phyloP scores from a whole-genome alignment of 176 grass and related monocot species.

The Oryza punctata region DNA sequence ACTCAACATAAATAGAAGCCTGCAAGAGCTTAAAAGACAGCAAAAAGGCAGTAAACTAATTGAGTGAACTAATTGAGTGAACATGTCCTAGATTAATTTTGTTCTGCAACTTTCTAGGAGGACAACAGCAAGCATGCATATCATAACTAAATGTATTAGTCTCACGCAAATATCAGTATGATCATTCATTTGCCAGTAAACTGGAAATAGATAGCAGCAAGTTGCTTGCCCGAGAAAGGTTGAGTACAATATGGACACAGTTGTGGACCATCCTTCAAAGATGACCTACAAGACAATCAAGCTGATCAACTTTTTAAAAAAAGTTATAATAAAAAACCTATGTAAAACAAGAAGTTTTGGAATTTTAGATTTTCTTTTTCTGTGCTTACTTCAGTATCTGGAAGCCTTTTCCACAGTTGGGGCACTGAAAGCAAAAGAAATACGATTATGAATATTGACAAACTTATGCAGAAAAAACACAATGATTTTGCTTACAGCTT shows the following conservation, averaged over 20 bases:
- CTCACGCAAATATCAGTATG: conserved; percentile 2
- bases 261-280: conserved; percentile 80
- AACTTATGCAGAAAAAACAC: not conserved
- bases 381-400: conserved; percentile 81
- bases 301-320: conserved; percentile 18
- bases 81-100: conserved; percentile 3
- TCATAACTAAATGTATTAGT: not conserved
- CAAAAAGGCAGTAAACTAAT: not conserved
- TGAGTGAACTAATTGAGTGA: not conserved
- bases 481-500: conserved; percentile 2
- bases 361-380: not conserved
- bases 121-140: not conserved
- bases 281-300: conserved; percentile 61
- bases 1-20: not conserved
- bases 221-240: conserved; percentile 80
- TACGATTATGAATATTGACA: not conserved
- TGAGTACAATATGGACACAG: conserved; percentile 89
- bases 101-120: not conserved
- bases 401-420: conserved; percentile 89
- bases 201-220: not conserved
- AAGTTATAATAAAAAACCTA: not conserved
- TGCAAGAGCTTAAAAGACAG: not conserved
- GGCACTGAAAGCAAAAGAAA: conserved; percentile 66
- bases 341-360: not conserved
- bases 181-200: not conserved